These are phyloP conservation scores for Pseudogymnoascus sp. DNA, from an alignment of 2,329 filamentous ascomycete genomes.

Conservation along the genomic window DNA sequence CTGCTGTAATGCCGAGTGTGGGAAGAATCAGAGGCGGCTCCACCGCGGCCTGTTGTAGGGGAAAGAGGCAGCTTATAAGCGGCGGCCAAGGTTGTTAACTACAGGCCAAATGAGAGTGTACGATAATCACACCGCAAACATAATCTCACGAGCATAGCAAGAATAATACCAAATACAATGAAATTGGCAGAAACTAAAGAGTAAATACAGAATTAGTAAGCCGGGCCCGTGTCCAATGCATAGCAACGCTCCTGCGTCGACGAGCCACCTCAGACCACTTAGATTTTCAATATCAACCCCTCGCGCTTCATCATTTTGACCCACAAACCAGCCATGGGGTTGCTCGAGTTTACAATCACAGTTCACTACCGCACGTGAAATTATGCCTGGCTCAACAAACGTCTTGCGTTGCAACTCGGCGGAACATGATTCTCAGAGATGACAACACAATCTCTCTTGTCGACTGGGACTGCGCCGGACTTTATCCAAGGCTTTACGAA, in stretches of 20 bases:
- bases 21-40: not conserved
- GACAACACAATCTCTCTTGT: constrained; percentile 22
- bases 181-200: too few species aligned
- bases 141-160: not conserved
- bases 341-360: not conserved
- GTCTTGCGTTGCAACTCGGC: constrained; percentile 13
- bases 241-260: too few species aligned
- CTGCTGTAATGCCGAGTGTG: not conserved
- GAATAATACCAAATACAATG: too few species aligned
- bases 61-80: not conserved
- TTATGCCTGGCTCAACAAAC: not conserved
- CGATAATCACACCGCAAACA: not conserved
- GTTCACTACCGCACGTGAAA: not conserved
- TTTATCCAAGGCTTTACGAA: constrained; percentile 25
- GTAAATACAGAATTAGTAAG: too few species aligned
- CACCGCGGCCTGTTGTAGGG: not conserved
- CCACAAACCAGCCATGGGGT: not conserved
- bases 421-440: constrained; percentile 24
- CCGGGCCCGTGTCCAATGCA: too few species aligned
- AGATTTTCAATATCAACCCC: not conserved
- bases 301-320: not conserved
- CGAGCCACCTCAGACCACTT: not conserved
- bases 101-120: not conserved
- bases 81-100: not conserved
- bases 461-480: constrained; percentile 23